Percentiles rank a stretch among this genome's conserved stretches.
Conservation (phyloP, 495 filamentous ascomycete species). For the Chaetomium tenue region DNA sequence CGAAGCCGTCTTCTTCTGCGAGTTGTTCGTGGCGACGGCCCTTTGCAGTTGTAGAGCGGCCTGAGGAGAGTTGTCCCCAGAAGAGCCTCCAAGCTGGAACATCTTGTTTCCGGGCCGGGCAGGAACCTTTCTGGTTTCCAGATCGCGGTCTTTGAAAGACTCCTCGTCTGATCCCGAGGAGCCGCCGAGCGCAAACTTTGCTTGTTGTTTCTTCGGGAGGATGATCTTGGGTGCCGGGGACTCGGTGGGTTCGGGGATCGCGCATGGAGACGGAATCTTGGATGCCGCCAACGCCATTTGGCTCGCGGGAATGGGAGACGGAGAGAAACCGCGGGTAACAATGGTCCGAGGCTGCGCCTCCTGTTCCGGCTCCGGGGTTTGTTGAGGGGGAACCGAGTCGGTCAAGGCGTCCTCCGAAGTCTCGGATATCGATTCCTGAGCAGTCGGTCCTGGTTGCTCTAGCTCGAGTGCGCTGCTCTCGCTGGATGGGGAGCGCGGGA, state of each 20-base stretch:
- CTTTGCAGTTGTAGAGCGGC: conserved; percentile 58
- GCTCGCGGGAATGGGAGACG: conserved; percentile 68
- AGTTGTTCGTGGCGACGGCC: conserved; percentile 44
- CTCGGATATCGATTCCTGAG: conserved; percentile 39
- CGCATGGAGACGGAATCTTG: conserved; percentile 29
- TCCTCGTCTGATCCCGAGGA: conserved; percentile 49
- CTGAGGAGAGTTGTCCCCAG: conserved; percentile 78
- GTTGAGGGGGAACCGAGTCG: conserved; percentile 38
- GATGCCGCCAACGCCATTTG: conserved; percentile 34
- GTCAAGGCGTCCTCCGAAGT: conserved; percentile 32
- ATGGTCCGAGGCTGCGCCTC: conserved; percentile 59
- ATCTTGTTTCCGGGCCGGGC: conserved; percentile 63
- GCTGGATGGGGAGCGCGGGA: conserved; percentile 31
- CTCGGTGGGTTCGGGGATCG: conserved; percentile 47
- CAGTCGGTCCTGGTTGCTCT: conserved; percentile 40
- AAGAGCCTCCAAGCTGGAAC: conserved; percentile 80
- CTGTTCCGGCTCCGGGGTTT: conserved; percentile 31
- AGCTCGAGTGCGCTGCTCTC: conserved; percentile 34
- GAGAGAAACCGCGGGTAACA: conserved; percentile 84
- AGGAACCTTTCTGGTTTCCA: conserved; percentile 50
- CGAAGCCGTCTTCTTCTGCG: conserved; percentile 74
- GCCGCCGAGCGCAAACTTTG: conserved; percentile 56
- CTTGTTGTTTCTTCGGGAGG: conserved; percentile 49
- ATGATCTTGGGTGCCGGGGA: conserved; percentile 50
- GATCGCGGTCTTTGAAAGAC: conserved; percentile 46